These are phyloP conservation scores for Lipomyces orientalis DNA, from an alignment of 805 yeast species.

Conservation along the genomic window DNA sequence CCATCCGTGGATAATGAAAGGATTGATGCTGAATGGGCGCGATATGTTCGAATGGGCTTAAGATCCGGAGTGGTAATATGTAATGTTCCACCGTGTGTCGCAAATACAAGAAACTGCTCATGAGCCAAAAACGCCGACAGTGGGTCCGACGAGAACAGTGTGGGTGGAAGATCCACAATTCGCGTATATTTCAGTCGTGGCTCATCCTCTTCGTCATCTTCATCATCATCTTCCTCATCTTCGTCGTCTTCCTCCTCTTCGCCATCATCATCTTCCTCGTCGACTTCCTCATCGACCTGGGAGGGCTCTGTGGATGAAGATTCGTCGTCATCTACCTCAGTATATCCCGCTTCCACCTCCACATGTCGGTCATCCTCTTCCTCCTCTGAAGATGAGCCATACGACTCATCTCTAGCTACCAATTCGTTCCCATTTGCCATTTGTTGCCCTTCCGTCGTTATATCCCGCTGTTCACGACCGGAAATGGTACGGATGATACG, in stretches of 20 bases:
- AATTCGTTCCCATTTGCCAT: constrained; percentile 19
- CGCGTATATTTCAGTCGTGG: constrained; percentile 80
- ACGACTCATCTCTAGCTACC: constrained; percentile 29
- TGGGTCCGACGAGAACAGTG: constrained; percentile 76
- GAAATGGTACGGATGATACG: too few species aligned
- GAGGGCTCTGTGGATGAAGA: too few species aligned
- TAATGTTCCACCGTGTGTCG: constrained; percentile 85
- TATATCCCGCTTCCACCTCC: constrained; percentile 29
- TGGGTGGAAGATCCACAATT: constrained; percentile 66
- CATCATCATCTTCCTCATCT: constrained; percentile 37
- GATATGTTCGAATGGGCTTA: constrained; percentile 67
- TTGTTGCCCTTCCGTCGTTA: not conserved
- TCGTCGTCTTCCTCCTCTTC: constrained; percentile 38
- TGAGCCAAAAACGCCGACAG: constrained; percentile 71
- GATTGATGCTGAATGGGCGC: constrained; percentile 86
- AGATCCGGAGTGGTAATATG: constrained; percentile 69
- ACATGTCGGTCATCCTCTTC: constrained; percentile 26
- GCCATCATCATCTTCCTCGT: constrained; percentile 30
- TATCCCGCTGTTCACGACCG: not conserved
- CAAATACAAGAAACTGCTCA: constrained; percentile 72
- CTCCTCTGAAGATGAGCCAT: constrained; percentile 31
- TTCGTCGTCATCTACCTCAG: constrained; percentile 21
- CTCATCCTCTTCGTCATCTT: constrained; percentile 52
- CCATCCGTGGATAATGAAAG: constrained; percentile 77
- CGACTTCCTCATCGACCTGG: constrained; percentile 10